Base-by-base conservation (phyloP, 257 asterid genomes). In the Nicotiana obtusifolia region DNA sequence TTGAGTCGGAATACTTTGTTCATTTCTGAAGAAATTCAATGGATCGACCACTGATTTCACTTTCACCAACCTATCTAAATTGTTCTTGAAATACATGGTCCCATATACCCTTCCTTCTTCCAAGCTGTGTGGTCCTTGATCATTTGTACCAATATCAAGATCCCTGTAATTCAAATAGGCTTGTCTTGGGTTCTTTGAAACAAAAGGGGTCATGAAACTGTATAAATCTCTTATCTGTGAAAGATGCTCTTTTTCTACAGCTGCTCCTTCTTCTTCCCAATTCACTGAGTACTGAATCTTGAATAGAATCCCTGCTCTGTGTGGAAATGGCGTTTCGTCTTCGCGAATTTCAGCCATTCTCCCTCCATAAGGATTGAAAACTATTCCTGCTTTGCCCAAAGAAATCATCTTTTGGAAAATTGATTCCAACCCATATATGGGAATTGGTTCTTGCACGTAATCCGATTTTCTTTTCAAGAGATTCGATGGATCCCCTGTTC, bases 391-490 rank as follows among this genome's bases (percentile, higher is more conserved):
- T 52, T 83, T 83, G 3, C 86, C 90, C 0, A 88, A 6, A 19
- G 87, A 91, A 77, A 82, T 86, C 92, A 92, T 90, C 59, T 84
- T 92, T 80, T 82, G 47, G 87, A 89, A 88, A 16, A 92, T 64
- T 31, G 84, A 73, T 13, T 90, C 89, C 22, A 90, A 26, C 2
- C 87, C 93, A 19, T 81, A 78, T 60, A 83, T 83, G 16, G 93
- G 86, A 19, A 92, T 85, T 0, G 90, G 90, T 1, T 75, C 83
- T 28, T 89, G 86, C 22, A 92, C 11, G 81, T 89, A 92, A 64
- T 92, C 94, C 5, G 97, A 92, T 86, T 90, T 92, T n/a, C 91
- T 81, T 59, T 92, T 92, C 61, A 88, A 77, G 78, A 83, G 17
- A 1, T 64, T 35, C 3, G 85, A 64, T 1, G 0, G 13, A 19